phyloP scores from a whole-genome alignment of 768 basidiomycete genomes.

The Tulasnella sp. region DNA sequence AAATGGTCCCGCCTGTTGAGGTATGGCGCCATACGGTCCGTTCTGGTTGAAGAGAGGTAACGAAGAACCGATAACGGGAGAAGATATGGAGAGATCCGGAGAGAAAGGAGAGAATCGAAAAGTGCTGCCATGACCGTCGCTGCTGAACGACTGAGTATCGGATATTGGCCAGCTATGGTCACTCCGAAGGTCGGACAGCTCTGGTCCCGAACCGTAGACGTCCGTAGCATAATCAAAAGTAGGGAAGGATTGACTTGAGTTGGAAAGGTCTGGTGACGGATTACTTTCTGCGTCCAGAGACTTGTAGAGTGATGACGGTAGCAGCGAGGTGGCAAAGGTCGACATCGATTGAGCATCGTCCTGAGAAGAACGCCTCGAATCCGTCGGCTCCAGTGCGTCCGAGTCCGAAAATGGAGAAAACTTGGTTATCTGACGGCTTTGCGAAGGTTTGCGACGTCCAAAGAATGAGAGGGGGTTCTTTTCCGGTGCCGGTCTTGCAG shows the following conservation, averaged over 20 bases:
- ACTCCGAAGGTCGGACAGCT: too few relatives aligned
- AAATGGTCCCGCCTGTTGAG: too few relatives aligned
- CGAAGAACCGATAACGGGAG: too few relatives aligned
- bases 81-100: neutral
- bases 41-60: too few relatives aligned
- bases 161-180: too few relatives aligned
- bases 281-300: constrained; percentile 33
- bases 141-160: too few relatives aligned
- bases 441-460: neutral
- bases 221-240: neutral
- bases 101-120: neutral
- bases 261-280: neutral
- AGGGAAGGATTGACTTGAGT: neutral
- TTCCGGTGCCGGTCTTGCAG: neutral
- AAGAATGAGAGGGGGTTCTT: neutral
- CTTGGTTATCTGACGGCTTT: constrained; percentile 15
- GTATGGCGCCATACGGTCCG: too few relatives aligned
- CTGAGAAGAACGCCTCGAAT: constrained; percentile 16
- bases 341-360: constrained; percentile 27
- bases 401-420: constrained; percentile 47
- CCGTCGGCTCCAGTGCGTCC: constrained; percentile 21
- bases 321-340: constrained; percentile 37
- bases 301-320: constrained; percentile 44
- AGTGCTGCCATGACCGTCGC: neutral
- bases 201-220: too few relatives aligned